These are phyloP conservation scores for Botryotinia globosa DNA, from an alignment of 2,329 filamentous ascomycete species.

Conservation along the genomic window DNA sequence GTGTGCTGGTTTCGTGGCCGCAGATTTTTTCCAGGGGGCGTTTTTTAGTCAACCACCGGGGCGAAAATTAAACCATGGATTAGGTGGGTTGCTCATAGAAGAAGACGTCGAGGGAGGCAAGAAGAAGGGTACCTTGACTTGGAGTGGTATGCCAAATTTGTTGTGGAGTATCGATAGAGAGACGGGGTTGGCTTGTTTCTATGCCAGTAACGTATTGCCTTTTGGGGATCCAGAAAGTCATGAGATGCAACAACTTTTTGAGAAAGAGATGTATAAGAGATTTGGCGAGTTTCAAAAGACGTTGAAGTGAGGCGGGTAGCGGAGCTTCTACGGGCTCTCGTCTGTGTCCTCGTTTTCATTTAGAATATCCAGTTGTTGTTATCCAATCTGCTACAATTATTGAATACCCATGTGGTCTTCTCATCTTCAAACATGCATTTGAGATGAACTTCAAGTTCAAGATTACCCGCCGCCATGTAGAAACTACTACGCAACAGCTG, in stretches of 20 bases:
- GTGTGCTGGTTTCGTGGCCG: slow-evolving; percentile 9
- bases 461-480: background rate
- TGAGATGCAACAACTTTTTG: slow-evolving; percentile 42
- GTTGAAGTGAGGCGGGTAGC: background rate
- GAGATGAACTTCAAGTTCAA: background rate
- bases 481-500: background rate
- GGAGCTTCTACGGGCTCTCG: background rate
- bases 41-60: slow-evolving; percentile 23
- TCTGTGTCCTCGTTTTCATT: background rate
- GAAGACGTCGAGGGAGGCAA: slow-evolving; percentile 39
- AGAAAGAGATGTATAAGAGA: slow-evolving; percentile 42
- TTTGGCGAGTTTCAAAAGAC: background rate
- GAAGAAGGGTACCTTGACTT: slow-evolving; percentile 42
- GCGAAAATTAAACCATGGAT: background rate
- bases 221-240: slow-evolving; percentile 41
- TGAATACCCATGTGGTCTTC: background rate
- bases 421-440: background rate
- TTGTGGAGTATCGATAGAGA: slow-evolving; percentile 45
- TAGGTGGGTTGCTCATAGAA: slow-evolving; percentile 1
- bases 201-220: slow-evolving; percentile 45
- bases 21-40: slow-evolving; percentile 29
- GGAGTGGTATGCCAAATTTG: slow-evolving; percentile 47
- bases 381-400: background rate
- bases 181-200: slow-evolving; percentile 42
- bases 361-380: background rate